A percentile compares a stretch with the other conserved stretches of the same genome.
phyloP scores from a whole-genome alignment of 2,329 filamentous ascomycete genomes.

The Beauveria australis region DNA sequence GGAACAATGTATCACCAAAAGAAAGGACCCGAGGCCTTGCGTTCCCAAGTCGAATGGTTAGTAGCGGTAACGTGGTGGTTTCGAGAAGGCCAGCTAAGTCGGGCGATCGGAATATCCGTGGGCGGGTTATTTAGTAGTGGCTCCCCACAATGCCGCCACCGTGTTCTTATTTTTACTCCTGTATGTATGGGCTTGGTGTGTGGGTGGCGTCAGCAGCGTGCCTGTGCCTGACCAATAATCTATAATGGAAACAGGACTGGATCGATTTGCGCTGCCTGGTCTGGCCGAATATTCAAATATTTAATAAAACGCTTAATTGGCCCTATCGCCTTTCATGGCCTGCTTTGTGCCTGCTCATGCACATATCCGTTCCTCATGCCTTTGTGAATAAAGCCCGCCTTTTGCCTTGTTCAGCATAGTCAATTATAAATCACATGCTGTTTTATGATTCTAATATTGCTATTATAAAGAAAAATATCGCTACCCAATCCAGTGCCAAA shows the following conservation, averaged over 20 bases:
- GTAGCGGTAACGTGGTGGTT: not conserved
- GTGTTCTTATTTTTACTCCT: conserved; percentile 8
- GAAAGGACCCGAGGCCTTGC: not conserved
- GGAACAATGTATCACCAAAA: conserved; percentile 11
- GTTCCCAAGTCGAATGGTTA: not conserved
- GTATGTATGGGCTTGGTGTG: no score
- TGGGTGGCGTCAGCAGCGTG: no score
- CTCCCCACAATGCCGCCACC: conserved; percentile 12
- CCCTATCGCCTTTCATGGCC: no score
- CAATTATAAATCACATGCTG: not conserved
- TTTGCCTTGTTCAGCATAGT: no score
- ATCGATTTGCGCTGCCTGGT: no score
- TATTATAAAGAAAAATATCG: not conserved
- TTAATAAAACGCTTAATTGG: no score
- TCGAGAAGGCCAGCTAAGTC: conserved; percentile 7
- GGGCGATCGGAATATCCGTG: conserved; percentile 13
- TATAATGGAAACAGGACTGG: no score
- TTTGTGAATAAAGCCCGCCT: no score
- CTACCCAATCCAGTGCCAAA: conserved; percentile 3
- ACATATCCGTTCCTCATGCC: no score
- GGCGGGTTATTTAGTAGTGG: not conserved
- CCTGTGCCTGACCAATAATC: no score
- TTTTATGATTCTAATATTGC: not conserved
- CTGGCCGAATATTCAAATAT: no score
- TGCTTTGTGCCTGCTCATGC: no score